Evolutionary conservation across 1,139 yeast genomes (phyloP).

Genomic region (Hemisphaericaspora subhashii): DNA sequence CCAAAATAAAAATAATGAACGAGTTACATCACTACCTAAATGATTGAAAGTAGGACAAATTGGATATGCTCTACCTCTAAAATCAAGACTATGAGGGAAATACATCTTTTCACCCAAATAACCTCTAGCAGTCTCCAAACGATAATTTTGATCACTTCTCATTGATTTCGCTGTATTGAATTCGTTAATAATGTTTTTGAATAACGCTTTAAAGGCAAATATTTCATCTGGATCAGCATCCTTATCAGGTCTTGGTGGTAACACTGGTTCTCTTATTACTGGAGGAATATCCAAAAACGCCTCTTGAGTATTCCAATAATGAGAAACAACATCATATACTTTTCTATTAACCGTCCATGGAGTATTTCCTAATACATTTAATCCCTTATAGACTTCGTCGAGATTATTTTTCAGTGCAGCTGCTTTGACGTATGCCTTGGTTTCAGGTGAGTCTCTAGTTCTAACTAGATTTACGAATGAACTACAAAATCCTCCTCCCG

Average conservation of each 20-base stretch:
- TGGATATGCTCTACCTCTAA: constrained; percentile 96
- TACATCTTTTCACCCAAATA: constrained; percentile 84
- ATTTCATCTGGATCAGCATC: constrained; percentile 72
- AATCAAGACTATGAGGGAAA: constrained; percentile 93
- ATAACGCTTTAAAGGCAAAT: constrained; percentile 64
- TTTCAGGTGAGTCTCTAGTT: constrained; percentile 86
- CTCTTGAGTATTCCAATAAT: constrained; percentile 86
- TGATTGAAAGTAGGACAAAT: constrained; percentile 79
- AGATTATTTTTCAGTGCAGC: constrained; percentile 73
- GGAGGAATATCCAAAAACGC: constrained; percentile 82
- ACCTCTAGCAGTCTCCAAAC: constrained; percentile 92
- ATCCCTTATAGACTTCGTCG: constrained; percentile 69
- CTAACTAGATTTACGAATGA: constrained; percentile 66
- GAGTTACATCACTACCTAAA: constrained; percentile 86
- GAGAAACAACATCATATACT: constrained; percentile 66
- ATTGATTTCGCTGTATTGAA: constrained; percentile 74
- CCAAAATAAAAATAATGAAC: constrained; percentile 87
- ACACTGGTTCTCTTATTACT: constrained; percentile 47
- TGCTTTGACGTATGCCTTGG: constrained; percentile 79
- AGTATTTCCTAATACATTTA: constrained; percentile 84
- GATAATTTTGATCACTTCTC: constrained; percentile 92
- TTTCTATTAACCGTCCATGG: constrained; percentile 89
- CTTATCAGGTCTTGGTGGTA: constrained; percentile 67
- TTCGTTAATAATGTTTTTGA: constrained; percentile 57
- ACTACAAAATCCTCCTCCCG: constrained; percentile 81